phyloP scores from a whole-genome alignment of 2,329 filamentous ascomycete genomes.

The Pseudofabraea citricarpa region DNA sequence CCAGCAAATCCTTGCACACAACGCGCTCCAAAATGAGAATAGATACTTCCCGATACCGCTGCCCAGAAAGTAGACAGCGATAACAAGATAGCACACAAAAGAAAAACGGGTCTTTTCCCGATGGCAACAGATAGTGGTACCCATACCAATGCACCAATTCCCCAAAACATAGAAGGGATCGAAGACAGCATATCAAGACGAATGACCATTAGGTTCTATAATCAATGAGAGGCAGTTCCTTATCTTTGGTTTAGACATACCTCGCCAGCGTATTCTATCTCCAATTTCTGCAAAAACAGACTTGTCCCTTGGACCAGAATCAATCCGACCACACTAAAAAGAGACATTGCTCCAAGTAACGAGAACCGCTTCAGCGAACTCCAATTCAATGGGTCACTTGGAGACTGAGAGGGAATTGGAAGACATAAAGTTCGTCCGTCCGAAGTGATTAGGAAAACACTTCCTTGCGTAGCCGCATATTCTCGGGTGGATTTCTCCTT shows the following conservation, averaged over 20 bases:
- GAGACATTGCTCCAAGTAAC: conserved; percentile 12
- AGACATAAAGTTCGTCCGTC: conserved; percentile 26
- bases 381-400: conserved; percentile 27
- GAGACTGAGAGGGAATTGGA: conserved; percentile 28
- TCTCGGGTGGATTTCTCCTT: neutral
- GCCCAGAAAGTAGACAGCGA: conserved; percentile 25
- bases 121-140: conserved; percentile 32
- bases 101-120: conserved; percentile 31
- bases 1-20: conserved; percentile 30
- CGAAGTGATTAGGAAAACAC: conserved; percentile 28
- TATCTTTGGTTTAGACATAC: conserved; percentile 6
- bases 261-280: conserved; percentile 14
- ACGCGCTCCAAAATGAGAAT: conserved; percentile 23
- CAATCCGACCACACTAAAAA: conserved; percentile 17
- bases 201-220: conserved; percentile 21
- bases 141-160: conserved; percentile 32
- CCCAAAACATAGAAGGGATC: conserved; percentile 28
- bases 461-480: conserved; percentile 2
- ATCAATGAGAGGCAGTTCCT: neutral
- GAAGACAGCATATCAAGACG: conserved; percentile 22
- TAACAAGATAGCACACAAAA: conserved; percentile 25
- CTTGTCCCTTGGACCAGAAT: conserved; percentile 20
- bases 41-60: conserved; percentile 21
- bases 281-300: conserved; percentile 14
- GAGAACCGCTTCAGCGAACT: conserved; percentile 13